phyloP scores from a whole-genome alignment of 148 eudicot species.

The Vaccinium myrtillus region DNA sequence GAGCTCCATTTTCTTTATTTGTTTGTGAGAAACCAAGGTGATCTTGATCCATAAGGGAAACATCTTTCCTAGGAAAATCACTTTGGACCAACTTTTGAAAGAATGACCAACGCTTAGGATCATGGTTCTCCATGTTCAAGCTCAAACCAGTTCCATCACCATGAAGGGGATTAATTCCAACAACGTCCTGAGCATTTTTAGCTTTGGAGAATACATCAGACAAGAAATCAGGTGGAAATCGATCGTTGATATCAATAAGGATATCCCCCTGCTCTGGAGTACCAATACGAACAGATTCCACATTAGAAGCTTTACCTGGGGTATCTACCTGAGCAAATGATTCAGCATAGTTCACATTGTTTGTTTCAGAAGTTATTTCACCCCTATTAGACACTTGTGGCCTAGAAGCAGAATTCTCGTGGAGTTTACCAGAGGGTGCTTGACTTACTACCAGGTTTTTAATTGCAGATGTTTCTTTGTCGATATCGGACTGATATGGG shows the following conservation, averaged over 20 bases:
- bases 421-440: constrained; percentile 24
- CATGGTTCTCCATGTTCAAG: constrained; percentile 58
- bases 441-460: constrained; percentile 18
- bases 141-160: constrained; percentile 62
- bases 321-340: constrained; percentile 8
- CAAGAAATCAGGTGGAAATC: constrained; percentile 59
- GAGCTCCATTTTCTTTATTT: constrained; percentile 29
- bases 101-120: constrained; percentile 59
- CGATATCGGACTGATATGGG: constrained; percentile 2
- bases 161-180: constrained; percentile 35
- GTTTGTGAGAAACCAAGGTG: constrained; percentile 44
- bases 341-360: constrained; percentile 12
- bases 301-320: constrained; percentile 4
- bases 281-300: constrained; percentile 22
- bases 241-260: constrained; percentile 58
- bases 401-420: constrained; percentile 27
- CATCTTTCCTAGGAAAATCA: constrained; percentile 39
- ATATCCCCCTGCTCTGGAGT: constrained; percentile 42
- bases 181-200: constrained; percentile 35
- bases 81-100: constrained; percentile 50
- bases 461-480: constrained; percentile 20
- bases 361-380: constrained; percentile 20
- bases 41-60: constrained; percentile 65
- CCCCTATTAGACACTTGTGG: constrained; percentile 21
- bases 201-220: constrained; percentile 58